Base-by-base conservation (phyloP, 139 green algal genomes). In the Prasinococcaceae sp. region DNA sequence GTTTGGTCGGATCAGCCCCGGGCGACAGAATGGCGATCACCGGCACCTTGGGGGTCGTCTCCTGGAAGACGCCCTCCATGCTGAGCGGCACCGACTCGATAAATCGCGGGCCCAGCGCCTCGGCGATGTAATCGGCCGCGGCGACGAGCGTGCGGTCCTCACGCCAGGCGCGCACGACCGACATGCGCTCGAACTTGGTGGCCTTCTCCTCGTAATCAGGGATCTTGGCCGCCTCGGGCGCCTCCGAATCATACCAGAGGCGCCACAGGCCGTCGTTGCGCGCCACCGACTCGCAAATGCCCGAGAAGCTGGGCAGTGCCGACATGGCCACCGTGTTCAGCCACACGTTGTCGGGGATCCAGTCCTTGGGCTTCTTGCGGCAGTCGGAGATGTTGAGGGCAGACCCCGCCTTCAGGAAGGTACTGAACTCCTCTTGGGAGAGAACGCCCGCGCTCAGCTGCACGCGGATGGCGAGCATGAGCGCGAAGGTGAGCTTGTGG, bases 401-500 rank as follows among this genome's bases (percentile, higher is more conserved):
- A 12, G 68, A 75, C 10, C 80, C 86, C 35, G 86, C 82, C 68
- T 90, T 88, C 17, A 95, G 74, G 70, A 95, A 88, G 1, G 86
- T 59, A 49, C 88, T 78, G 40, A 93, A 55, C 47, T 88, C 83
- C 20, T 53, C 50, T 0, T 49, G 26, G 50, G 61, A 78, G 10
- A 70, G 36, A 48, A 52, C 81, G 55, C 72, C 74, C 6, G 76
- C 77, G 10, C 56, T 75, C 25, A 77, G 44, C 28, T 86, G 67
- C 48, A 93, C 74, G 62, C 84, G 83, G 64, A 79, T 86, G 47
- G 87, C 79, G 36, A 94, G 73, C 81, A 94, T 92, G 25, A 94
- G 77, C 24, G 82, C 78, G 60, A 94, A 96, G 55, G 87, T 80
- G 36, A 92, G 55, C 76, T 93, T 94, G 79, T 96, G 81, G n/a